Evolutionary conservation across 2,329 filamentous ascomycete genomes (phyloP).

Genomic region (Calonectria pteridis): DNA sequence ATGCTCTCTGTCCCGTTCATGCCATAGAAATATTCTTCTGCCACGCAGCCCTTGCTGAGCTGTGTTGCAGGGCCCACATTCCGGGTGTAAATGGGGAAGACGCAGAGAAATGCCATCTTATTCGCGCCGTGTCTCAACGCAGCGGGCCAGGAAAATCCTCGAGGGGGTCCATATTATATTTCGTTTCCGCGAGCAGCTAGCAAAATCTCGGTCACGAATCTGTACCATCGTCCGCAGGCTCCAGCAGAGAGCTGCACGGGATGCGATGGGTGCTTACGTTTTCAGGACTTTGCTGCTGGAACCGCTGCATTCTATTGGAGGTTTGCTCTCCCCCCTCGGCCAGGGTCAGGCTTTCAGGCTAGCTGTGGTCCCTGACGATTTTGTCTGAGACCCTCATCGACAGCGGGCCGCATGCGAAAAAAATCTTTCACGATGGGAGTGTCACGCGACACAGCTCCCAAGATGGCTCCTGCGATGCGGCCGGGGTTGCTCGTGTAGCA

Average conservation of each 20-base stretch:
- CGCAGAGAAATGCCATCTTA: background rate
- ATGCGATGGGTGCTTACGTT: slow-evolving; percentile 1
- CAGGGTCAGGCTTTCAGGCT: background rate
- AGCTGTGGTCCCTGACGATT: background rate
- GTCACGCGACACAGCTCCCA: slow-evolving; percentile 4
- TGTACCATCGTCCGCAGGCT: background rate
- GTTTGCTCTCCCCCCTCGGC: background rate
- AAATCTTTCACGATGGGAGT: background rate
- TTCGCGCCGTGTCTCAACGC: background rate
- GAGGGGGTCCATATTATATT: slow-evolving; percentile 6
- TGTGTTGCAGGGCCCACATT: background rate
- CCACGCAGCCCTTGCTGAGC: background rate
- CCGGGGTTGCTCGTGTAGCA: background rate
- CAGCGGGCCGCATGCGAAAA: slow-evolving; percentile 2
- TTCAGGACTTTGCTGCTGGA: background rate
- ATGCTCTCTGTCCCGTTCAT: background rate
- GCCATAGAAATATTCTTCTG: background rate
- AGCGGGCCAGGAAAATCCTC: background rate
- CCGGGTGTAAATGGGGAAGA: background rate
- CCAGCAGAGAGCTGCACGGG: background rate
- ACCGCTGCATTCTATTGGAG: background rate
- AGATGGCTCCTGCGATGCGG: background rate
- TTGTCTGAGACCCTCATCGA: background rate
- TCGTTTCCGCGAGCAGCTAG: background rate
- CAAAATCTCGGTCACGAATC: slow-evolving; percentile 7